Percentiles rank a stretch among this genome's conserved stretches.
Evolutionary conservation across 768 basidiomycete species (phyloP).

Genomic region (Lactifluus volemus): DNA sequence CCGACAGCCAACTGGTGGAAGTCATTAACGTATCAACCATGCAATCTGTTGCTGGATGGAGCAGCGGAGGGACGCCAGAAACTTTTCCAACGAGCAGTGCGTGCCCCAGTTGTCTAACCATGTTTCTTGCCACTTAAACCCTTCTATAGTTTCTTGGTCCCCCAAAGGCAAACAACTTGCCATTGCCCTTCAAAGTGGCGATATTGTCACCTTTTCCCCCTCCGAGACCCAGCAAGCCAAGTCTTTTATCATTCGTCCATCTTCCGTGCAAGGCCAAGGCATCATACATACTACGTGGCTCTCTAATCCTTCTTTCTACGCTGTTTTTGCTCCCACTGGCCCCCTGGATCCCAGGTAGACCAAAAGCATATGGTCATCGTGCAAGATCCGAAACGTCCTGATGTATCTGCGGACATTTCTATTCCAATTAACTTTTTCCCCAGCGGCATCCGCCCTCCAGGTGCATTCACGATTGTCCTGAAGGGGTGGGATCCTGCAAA

Average conservation of each 20-base stretch:
- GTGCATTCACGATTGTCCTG: constrained; percentile 32
- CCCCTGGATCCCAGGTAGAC: constrained; percentile 31
- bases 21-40: constrained; percentile 51
- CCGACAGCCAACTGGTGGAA: constrained; percentile 40
- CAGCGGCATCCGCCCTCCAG: constrained; percentile 39
- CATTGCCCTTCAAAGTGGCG: constrained; percentile 60
- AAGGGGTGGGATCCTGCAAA: constrained; percentile 39
- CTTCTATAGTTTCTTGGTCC: constrained; percentile 63
- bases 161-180: constrained; percentile 82
- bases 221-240: constrained; percentile 45
- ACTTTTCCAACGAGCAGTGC: constrained; percentile 51
- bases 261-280: constrained; percentile 39
- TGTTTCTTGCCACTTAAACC: constrained; percentile 12
- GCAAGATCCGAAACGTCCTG: constrained; percentile 35
- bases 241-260: constrained; percentile 48
- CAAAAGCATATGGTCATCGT: constrained; percentile 36
- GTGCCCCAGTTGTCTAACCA: constrained; percentile 22
- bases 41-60: constrained; percentile 41
- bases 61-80: constrained; percentile 39
- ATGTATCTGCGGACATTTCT: constrained; percentile 29
- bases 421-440: constrained; percentile 36
- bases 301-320: constrained; percentile 57
- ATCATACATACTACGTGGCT: constrained; percentile 57
- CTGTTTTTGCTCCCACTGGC: constrained; percentile 47
- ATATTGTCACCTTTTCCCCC: constrained; percentile 59